These are phyloP conservation scores for Saururus chinensis DNA, from an alignment of 164 flowering plant species.

Conservation along the genomic window DNA sequence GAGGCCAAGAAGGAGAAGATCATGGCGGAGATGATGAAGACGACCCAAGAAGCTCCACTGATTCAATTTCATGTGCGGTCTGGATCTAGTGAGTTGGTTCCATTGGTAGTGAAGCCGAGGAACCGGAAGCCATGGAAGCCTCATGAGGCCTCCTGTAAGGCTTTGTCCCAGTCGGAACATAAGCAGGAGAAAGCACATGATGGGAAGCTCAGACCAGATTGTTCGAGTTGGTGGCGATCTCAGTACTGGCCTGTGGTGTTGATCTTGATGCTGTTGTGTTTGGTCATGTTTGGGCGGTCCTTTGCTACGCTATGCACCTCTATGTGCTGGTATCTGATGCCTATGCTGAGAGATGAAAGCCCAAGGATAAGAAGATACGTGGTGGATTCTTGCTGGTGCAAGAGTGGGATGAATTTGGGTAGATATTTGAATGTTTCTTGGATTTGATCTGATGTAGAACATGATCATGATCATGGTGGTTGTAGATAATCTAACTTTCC, in stretches of 20 bases:
- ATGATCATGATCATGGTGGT: too few species aligned
- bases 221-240: too few species aligned
- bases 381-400: too few species aligned
- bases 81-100: slow-evolving; percentile 1
- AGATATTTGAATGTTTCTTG: too few species aligned
- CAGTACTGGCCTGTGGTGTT: slow-evolving; percentile 2
- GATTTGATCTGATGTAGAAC: too few species aligned
- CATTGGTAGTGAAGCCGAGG: slow-evolving; percentile 5
- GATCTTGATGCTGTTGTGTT: slow-evolving; percentile 33
- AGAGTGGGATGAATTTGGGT: too few species aligned
- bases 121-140: slow-evolving; percentile 7
- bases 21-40: slow-evolving; percentile 1
- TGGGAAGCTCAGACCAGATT: too few species aligned
- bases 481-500: background rate
- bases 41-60: background rate
- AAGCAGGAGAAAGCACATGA: too few species aligned
- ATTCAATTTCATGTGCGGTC: slow-evolving; percentile 4
- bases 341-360: background rate
- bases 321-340: slow-evolving; percentile 23
- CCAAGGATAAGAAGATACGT: background rate
- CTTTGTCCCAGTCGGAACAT: too few species aligned
- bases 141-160: background rate
- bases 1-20: slow-evolving; percentile 9
- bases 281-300: slow-evolving; percentile 39
- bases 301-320: slow-evolving; percentile 34